A percentile compares a stretch with the other conserved stretches of the same genome.
phyloP scores from a whole-genome alignment of 2,329 filamentous ascomycete species.

The Aspergillus novofumigatus region DNA sequence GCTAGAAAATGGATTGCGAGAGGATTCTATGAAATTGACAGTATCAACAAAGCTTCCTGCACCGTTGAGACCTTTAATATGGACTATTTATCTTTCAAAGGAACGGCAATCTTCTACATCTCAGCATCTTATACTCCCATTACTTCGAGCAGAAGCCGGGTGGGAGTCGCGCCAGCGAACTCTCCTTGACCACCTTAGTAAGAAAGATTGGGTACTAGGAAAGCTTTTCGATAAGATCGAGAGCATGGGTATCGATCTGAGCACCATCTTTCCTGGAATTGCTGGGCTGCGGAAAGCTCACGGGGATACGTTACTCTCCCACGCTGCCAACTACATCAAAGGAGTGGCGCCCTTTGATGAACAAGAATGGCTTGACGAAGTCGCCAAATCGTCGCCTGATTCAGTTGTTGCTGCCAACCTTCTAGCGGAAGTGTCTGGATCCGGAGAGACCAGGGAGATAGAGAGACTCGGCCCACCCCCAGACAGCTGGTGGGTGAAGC shows the following conservation, averaged over 20 bases:
- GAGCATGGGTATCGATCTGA: constrained; percentile 51
- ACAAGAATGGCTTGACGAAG: constrained; percentile 39
- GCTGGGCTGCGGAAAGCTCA: constrained; percentile 44
- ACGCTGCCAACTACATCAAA: constrained; percentile 52
- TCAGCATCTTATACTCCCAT: constrained; percentile 49
- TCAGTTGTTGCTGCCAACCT: constrained; percentile 22
- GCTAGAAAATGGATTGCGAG: constrained; percentile 24
- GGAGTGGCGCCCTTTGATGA: constrained; percentile 54
- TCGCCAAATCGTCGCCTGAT: constrained; percentile 14
- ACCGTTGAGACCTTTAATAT: constrained; percentile 51
- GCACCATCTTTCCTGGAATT: constrained; percentile 54
- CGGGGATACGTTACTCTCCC: constrained; percentile 45
- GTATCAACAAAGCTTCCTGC: constrained; percentile 49
- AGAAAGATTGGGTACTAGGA: constrained; percentile 57
- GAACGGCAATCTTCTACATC: constrained; percentile 41
- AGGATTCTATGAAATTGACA: constrained; percentile 41
- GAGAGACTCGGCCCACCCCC: constrained; percentile 14
- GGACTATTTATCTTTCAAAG: constrained; percentile 47
- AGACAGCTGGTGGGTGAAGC: constrained; percentile 33
- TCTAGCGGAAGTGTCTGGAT: constrained; percentile 21
- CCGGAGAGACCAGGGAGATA: constrained; percentile 1
- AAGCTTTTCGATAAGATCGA: constrained; percentile 59
- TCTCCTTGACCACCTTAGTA: constrained; percentile 48
- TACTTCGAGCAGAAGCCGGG: constrained; percentile 47
- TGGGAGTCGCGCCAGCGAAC: constrained; percentile 46